phyloP scores from a whole-genome alignment of 2,329 filamentous ascomycete genomes.

The Ceratocystis colombiana region DNA sequence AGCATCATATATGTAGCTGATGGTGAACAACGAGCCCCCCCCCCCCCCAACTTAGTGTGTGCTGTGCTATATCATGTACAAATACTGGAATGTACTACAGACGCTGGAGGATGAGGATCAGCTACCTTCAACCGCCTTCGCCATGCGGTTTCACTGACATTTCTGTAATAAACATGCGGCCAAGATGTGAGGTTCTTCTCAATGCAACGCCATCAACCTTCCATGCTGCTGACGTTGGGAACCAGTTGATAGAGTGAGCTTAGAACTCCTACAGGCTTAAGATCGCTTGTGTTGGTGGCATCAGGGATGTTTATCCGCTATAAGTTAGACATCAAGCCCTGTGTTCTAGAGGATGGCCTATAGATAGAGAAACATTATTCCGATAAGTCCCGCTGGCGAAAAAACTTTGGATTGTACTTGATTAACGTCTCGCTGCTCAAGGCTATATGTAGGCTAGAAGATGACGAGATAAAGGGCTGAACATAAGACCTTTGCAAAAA shows the following conservation, averaged over 20 bases:
- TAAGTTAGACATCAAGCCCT: background rate
- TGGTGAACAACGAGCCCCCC: background rate
- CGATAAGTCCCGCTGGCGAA: background rate
- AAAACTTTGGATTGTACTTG: background rate
- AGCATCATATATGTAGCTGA: background rate
- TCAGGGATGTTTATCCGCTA: background rate
- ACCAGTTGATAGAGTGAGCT: background rate
- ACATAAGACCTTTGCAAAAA: too few species aligned
- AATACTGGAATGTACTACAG: background rate
- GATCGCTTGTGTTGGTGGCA: background rate
- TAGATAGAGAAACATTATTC: background rate
- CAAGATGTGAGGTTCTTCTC: constrained; percentile 3
- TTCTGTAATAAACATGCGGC: constrained; percentile 5
- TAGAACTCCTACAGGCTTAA: background rate
- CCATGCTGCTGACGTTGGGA: background rate
- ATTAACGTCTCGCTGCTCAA: too few species aligned
- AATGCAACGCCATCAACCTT: constrained; percentile 8
- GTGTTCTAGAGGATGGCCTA: background rate
- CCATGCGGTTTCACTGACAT: background rate
- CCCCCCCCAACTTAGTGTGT: background rate
- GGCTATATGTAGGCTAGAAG: too few species aligned
- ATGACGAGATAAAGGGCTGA: too few species aligned
- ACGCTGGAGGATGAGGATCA: background rate
- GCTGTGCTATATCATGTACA: background rate
- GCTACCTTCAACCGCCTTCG: background rate